Base-by-base conservation (phyloP, 2,329 filamentous ascomycete genomes). In the Coleophoma eucalyptorum region DNA sequence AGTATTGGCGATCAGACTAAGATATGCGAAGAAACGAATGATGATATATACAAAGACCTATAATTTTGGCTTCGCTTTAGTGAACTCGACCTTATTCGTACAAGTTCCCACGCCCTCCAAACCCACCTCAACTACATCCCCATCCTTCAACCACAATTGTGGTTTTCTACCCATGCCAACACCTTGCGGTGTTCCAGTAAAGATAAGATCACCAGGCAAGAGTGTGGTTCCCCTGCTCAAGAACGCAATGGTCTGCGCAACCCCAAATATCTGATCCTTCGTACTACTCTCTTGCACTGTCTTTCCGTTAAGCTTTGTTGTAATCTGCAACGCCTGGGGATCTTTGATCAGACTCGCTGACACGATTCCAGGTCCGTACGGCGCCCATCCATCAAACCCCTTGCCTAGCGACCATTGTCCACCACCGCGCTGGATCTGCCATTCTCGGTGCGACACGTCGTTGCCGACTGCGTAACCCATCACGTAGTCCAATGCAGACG, bases 371-470 rank as follows among this genome's bases (percentile, higher is more conserved):
- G 87, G 87, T 0, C 87, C 86, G 58, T 81, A 86, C 0, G 86
- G 87, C 5, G 84, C 86, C 84, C 86, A 90, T 13, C 83, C 83
- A 67, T 90, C 86, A 56, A 89, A 90, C 3, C 85, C 83, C 67
- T 90, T 90, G 35, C 86, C 86, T 13, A 88, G 70, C 1, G 77
- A 79, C 85, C 86, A 89, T 68, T 90, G 86, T 1, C 84, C 78
- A 15, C 83, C 83, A 15, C 84, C 84, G 38, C 75, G 77, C 65
- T 83, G 79, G 53, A 88, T 67, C 68, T 90, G 86, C 84, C 86
- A 91, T 57, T 89, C 86, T 38, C 88, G 81, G 69, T 90, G 87
- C 11, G 84, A 89, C n/a, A 93, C 79, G 65, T 93, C 89, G 67
- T 93, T 89, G 49, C 87, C 86, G 33, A 89, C 79, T 2, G 83